Evolutionary conservation across 805 yeast genomes (phyloP).

Genomic region (Wickerhamomyces sydowiorum): DNA sequence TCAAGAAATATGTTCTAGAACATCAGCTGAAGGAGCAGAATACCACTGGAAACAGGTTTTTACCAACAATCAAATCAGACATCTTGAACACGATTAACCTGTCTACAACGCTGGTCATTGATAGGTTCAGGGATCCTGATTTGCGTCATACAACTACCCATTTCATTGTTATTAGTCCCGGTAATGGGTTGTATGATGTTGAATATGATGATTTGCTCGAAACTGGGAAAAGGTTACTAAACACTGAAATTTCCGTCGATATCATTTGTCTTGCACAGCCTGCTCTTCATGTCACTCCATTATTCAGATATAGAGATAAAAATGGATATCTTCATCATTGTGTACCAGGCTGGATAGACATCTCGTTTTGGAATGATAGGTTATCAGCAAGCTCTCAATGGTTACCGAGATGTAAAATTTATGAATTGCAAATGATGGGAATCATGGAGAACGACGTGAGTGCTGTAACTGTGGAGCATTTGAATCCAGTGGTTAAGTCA

Average conservation of each 20-base stretch:
- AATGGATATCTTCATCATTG: slow-evolving; percentile 55
- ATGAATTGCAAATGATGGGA: slow-evolving; percentile 98
- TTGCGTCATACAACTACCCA: slow-evolving; percentile 89
- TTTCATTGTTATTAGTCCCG: slow-evolving; percentile 82
- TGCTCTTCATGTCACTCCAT: slow-evolving; percentile 88
- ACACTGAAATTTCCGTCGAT: slow-evolving; percentile 83
- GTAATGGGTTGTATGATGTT: slow-evolving; percentile 90
- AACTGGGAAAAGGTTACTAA: slow-evolving; percentile 69
- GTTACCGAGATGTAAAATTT: slow-evolving; percentile 93
- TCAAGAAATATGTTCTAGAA: slow-evolving; percentile 63
- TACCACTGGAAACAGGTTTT: slow-evolving; percentile 37
- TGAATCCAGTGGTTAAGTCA: slow-evolving; percentile 28
- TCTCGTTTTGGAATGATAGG: slow-evolving; percentile 76
- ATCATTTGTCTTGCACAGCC: slow-evolving; percentile 84
- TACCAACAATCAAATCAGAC: slow-evolving; percentile 89
- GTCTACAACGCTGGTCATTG: slow-evolving; percentile 70
- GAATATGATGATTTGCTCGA: slow-evolving; percentile 70
- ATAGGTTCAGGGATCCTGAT: slow-evolving; percentile 80
- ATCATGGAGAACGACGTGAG: slow-evolving; percentile 86
- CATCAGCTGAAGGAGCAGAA: slow-evolving; percentile 35
- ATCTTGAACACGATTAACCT: slow-evolving; percentile 81
- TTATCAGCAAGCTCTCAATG: slow-evolving; percentile 48
- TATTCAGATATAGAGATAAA: slow-evolving; percentile 64
- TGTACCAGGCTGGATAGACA: slow-evolving; percentile 93
- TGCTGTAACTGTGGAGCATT: slow-evolving; percentile 58